Evolutionary conservation across 495 filamentous ascomycete genomes (phyloP), one percentile per base, ranked within the genome.

Genomic region (Wilcoxina mikolae): DNA sequence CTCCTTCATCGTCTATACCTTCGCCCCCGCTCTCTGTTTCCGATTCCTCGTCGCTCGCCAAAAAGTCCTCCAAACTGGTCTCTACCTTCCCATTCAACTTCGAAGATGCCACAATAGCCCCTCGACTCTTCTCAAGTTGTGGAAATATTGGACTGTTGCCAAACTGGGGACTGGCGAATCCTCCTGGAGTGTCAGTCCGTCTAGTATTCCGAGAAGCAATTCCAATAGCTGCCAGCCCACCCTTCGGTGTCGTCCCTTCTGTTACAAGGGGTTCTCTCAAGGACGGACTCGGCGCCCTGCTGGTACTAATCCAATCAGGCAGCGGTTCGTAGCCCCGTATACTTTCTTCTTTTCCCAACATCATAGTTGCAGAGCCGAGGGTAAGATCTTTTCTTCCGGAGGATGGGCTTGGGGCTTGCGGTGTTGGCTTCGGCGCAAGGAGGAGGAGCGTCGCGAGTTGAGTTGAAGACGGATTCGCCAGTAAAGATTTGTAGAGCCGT

Each of bases 381-480:
- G 79, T 73, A 23, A 85, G 82, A 20, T 78, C 82, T 47, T 81
- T 83, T 4, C 87, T 75, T 2, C 78, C 79, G 54, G 89, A 85
- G 1, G 83, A 87, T 2, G 91, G 90, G 53, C 83, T 90, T 0
- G 87, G 85, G 0, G 82, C 78, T 44, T 91, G 83, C 0, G 91
- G 91, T 0, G 88, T 87, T 0, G 91, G 90, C 65, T 98, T 98
- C 0, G 91, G 91, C 1, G 91, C 91, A 0, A 95, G 76, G 0
- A 98, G 80, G 58, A 95, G 80, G 3, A 98, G 74, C 5, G 81
- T 88, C 15, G 91, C 91, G 15, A 98, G 78, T 64, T 95, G 86
- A 0, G 83, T 87, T 5, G 76, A 79, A 3, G 75, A 73, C 0
- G 89, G 85, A 10, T 77, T 77, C 20, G 78, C 75, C 1, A 98